Evolutionary conservation across 2,329 filamentous ascomycete genomes (phyloP), one percentile per base, ranked within the genome.

Genomic region (Plenodomus biglobosus): DNA sequence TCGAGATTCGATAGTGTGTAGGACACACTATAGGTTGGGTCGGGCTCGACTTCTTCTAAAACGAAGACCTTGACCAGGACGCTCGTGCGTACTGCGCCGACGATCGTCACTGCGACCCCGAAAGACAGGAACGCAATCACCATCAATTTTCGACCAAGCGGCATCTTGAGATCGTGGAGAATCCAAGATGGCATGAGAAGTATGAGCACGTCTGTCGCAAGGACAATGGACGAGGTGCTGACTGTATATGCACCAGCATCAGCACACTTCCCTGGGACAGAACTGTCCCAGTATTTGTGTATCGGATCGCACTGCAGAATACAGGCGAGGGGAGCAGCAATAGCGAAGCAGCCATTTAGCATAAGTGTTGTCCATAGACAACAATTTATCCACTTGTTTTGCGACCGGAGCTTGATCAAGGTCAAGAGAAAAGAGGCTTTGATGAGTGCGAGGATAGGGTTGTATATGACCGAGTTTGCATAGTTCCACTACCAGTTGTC

Each of bases 241-340:
- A 54, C 50, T 1, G 44, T 53, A 24, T 58, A 60, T 13, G 47
- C 42, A 16, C 34, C 46, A 13, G 37, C 40, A 35, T 58, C 36
- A 15, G 55, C 24, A 19, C 57, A 62, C 15, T 24, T 46, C 2
- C 58, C 48, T 18, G 52, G 32, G n/a, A 62, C 48, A 3, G 40
- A 46, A 22, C 50, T 58, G 38, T 70, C 53, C 65, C 65, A 71
- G 30, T 60, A 64, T 20, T 40, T 58, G 7, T 44, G n/a, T 11
- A 69, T 46, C 1, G 66, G 66, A 20, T 57, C 46, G 44, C 66
- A 71, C 35, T 66, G 62, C 20, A 68, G 57, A 19, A 68, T 56
- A 16, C 45, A 52, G 19, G 44, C 47, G n/a, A 62, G 39, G 1
- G 59, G 46, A 5, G 51, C 53, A 8, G 46, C 51, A 34, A 62